These are phyloP conservation scores for Chrysoporthe puriensis DNA, from an alignment of 2,329 filamentous ascomycete genomes.

Conservation along the genomic window DNA sequence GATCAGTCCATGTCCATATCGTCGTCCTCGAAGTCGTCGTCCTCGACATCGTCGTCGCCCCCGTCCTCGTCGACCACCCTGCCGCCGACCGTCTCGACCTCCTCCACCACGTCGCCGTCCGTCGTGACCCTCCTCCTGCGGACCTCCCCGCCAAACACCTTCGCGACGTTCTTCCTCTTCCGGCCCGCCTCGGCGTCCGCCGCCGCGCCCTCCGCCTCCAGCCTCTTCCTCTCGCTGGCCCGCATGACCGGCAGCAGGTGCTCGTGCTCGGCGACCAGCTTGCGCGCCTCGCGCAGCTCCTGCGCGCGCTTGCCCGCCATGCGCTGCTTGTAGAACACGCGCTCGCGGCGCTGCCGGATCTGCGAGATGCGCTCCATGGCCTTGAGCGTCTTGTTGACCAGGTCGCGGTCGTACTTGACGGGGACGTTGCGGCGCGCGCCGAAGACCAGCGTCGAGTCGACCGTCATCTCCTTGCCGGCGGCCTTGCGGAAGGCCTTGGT, in stretches of 20 bases:
- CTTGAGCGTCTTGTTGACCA: constrained; percentile 82
- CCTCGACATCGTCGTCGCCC: constrained; percentile 37
- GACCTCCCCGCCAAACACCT: constrained; percentile 47
- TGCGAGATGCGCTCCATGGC: constrained; percentile 91
- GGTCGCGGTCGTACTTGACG: constrained; percentile 92
- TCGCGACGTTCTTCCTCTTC: constrained; percentile 36
- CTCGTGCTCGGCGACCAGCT: constrained; percentile 88
- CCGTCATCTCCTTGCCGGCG: constrained; percentile 84
- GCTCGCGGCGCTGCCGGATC: constrained; percentile 81
- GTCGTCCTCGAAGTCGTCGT: constrained; percentile 43
- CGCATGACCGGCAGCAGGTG: constrained; percentile 82
- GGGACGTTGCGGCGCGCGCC: constrained; percentile 91
- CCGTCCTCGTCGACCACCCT: constrained; percentile 37
- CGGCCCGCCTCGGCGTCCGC: constrained; percentile 37
- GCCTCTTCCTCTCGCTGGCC: constrained; percentile 56
- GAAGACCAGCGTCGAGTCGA: constrained; percentile 93
- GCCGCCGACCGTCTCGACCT: constrained; percentile 29
- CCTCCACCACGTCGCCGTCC: constrained; percentile 48
- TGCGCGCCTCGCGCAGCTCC: constrained; percentile 78
- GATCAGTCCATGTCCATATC: constrained; percentile 49
- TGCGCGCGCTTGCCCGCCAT: constrained; percentile 89
- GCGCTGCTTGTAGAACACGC: constrained; percentile 90
- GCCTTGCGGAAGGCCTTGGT: constrained; percentile 87
- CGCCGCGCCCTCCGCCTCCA: constrained; percentile 41
- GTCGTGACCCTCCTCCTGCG: constrained; percentile 42